Base-by-base conservation (phyloP, 2,329 filamentous ascomycete genomes). In the Exophiala bonariae region DNA sequence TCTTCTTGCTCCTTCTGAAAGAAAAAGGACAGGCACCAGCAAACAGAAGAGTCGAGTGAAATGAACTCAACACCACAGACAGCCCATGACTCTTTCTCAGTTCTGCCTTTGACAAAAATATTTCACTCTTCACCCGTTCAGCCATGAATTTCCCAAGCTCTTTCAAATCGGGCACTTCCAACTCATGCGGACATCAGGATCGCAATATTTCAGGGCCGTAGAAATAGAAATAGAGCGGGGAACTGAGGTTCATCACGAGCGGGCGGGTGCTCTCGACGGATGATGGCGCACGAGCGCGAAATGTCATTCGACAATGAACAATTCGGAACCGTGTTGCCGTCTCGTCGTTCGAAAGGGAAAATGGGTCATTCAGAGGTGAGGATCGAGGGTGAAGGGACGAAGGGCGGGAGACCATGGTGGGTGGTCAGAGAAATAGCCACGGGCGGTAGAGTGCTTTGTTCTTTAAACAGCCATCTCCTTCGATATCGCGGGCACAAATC, bases 1-100 rank as follows among this genome's bases (percentile, higher is more conserved):
- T 4, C 41, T 30, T 55, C 52, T 49, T 55, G 6, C 11, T 26
- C 6, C 23, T 26, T 26, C 11, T 6, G 23, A 26, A 26, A 26
- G 11, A 26, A 11, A 11, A n/a, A n/a, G n/a, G n/a, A n/a, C n/a
- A n/a, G n/a, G n/a, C n/a, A n/a, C n/a, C n/a, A n/a, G n/a, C n/a
- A n/a, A n/a, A n/a, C n/a, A n/a, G n/a, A n/a, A n/a, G n/a, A n/a
- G n/a, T n/a, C n/a, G n/a, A n/a, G n/a, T n/a, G n/a, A n/a, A n/a
- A n/a, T n/a, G n/a, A n/a, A n/a, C n/a, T n/a, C n/a, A n/a, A n/a
- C n/a, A n/a, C n/a, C n/a, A n/a, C n/a, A n/a, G n/a, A n/a, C n/a
- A n/a, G n/a, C n/a, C n/a, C n/a, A n/a, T n/a, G n/a, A n/a, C n/a
- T n/a, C n/a, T n/a, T n/a, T n/a, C n/a, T n/a, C n/a, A n/a, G n/a